A percentile compares a stretch with the other conserved stretches of the same genome.
phyloP scores from a whole-genome alignment of 495 filamentous ascomycete genomes.

The Hyaloscypha hepaticicola region DNA sequence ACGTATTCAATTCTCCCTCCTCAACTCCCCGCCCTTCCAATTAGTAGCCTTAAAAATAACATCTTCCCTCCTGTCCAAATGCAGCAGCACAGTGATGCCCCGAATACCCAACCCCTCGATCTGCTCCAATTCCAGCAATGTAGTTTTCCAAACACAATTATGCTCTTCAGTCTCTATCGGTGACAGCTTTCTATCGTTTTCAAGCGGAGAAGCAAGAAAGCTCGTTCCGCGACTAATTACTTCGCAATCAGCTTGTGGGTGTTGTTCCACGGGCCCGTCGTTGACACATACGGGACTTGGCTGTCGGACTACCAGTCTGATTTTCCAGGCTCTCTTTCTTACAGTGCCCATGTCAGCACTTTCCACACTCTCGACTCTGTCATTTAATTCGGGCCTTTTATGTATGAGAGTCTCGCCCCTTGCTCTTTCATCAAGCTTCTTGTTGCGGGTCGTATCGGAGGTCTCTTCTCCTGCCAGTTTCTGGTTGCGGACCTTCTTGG shows the following conservation, averaged over 20 bases:
- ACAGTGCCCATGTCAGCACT: not conserved
- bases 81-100: conserved; percentile 46
- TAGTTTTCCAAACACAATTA: conserved; percentile 37
- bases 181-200: conserved; percentile 14
- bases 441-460: not conserved
- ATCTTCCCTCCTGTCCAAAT: conserved; percentile 45
- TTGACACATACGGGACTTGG: conserved; percentile 6
- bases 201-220: not conserved
- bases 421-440: not conserved
- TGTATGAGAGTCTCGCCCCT: not conserved
- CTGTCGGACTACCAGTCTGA: conserved; percentile 10
- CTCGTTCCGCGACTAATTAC: not conserved
- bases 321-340: not conserved
- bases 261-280: conserved; percentile 1
- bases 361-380: not conserved
- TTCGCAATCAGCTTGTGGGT: conserved; percentile 1
- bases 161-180: conserved; percentile 32
- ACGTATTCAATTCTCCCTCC: not conserved
- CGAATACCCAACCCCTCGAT: conserved; percentile 38
- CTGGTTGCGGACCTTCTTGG: no score
- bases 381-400: no score
- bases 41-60: conserved; percentile 38
- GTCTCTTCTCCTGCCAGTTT: not conserved
- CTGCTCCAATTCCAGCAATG: conserved; percentile 32
- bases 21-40: conserved; percentile 6